Conservation (phyloP, 1,284 basidiomycete species). For the Boletellus sp. region DNA sequence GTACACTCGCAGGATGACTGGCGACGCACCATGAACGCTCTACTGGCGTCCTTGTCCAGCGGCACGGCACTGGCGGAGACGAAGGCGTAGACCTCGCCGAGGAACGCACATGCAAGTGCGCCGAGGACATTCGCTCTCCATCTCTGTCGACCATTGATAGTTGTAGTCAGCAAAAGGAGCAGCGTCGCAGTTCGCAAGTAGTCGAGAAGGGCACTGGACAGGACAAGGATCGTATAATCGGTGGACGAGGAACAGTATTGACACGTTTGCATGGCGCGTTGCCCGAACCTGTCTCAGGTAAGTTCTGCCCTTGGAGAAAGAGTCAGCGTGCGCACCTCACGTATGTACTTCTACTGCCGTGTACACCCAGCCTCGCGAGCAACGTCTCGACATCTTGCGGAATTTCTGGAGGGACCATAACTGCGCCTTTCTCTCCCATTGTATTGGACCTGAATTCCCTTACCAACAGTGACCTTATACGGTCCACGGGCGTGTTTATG, state of each 20-base stretch:
- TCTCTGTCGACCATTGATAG: slow-evolving; percentile 40
- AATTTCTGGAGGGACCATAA: slow-evolving; percentile 31
- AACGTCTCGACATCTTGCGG: slow-evolving; percentile 49
- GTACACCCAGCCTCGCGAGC: slow-evolving; percentile 52
- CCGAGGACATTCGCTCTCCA: slow-evolving; percentile 50
- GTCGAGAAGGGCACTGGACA: slow-evolving; percentile 51
- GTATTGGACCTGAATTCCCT: slow-evolving; percentile 20
- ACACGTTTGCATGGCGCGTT: slow-evolving; percentile 57
- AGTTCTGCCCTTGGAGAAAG: not conserved
- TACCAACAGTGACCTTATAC: slow-evolving; percentile 46
- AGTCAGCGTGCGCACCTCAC: slow-evolving; percentile 43
- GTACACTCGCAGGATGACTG: not conserved
- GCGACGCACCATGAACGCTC: slow-evolving; percentile 54
- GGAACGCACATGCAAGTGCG: slow-evolving; percentile 43
- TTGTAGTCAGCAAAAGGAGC: slow-evolving; percentile 48
- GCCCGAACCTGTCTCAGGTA: slow-evolving; percentile 53
- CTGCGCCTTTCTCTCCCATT: slow-evolving; percentile 1
- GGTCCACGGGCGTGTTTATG: slow-evolving; percentile 49
- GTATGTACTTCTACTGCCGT: slow-evolving; percentile 57
- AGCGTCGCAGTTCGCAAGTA: slow-evolving; percentile 56
- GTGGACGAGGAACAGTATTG: slow-evolving; percentile 53
- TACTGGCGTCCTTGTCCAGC: slow-evolving; percentile 34
- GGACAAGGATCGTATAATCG: slow-evolving; percentile 57
- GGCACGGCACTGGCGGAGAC: slow-evolving; percentile 47
- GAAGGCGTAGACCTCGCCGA: slow-evolving; percentile 54